These are phyloP conservation scores for Hordeum marinum DNA, from an alignment of 176 grass and related monocot genomes.

Conservation along the genomic window DNA sequence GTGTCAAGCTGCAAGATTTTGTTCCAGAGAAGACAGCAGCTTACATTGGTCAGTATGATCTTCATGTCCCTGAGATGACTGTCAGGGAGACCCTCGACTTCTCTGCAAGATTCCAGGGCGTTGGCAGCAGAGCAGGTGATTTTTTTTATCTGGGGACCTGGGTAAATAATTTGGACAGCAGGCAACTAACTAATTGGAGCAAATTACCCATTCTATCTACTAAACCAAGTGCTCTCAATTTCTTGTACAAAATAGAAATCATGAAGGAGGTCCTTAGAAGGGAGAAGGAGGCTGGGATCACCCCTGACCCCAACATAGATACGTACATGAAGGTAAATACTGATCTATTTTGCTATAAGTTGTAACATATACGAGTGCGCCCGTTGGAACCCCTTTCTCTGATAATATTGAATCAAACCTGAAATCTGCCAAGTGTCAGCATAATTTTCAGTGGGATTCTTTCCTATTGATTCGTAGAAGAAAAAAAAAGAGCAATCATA, in stretches of 20 bases:
- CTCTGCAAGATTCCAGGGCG: conserved; percentile 62
- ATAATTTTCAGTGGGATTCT: background rate
- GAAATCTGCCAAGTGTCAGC: background rate
- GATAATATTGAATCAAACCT: background rate
- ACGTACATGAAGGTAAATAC: conserved; percentile 80
- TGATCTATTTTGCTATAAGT: background rate
- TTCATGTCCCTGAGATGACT: conserved; percentile 73
- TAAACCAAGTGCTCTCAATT: background rate
- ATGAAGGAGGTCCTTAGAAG: conserved; percentile 71
- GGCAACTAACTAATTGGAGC: background rate
- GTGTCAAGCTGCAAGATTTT: conserved; percentile 52
- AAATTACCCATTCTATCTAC: background rate
- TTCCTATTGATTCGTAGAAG: background rate
- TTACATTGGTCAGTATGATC: conserved; percentile 62
- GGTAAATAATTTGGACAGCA: background rate
- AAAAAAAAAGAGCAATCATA: background rate
- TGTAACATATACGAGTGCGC: background rate
- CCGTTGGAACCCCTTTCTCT: background rate
- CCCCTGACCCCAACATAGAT: conserved; percentile 69
- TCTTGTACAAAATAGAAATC: conserved; percentile 16
- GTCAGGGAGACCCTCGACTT: conserved; percentile 76
- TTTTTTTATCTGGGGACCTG: no score
- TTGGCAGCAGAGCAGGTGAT: conserved; percentile 23
- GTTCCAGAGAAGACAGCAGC: conserved; percentile 62
- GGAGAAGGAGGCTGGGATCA: conserved; percentile 72